Evolutionary conservation across 192 early-diverging fungal species (phyloP), one percentile per base, ranked within the genome.

Genomic region (Coemansia sp.): DNA sequence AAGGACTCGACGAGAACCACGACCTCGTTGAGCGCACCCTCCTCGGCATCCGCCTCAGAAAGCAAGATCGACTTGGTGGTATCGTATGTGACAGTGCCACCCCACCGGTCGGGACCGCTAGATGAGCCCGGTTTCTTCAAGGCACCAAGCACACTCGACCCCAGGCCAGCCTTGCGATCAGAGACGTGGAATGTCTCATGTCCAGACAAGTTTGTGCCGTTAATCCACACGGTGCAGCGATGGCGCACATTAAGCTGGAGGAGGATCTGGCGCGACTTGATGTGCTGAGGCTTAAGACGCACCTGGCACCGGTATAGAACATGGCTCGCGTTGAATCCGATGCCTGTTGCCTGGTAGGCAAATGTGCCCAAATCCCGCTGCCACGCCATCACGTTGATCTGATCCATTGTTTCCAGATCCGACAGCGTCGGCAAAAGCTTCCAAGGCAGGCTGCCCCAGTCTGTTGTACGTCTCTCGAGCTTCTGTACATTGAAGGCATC

Each of bases 171-270:
- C 34, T 63, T 55, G 12, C 85, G 64, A 6, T 88, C 39, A 43
- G 81, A 85, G 14, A 78, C 72, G 33, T 88, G 88, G 67, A 93
- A 92, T 0, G 91, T 92, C 61, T 89, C 90, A 65, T 95, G 92
- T 0, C 92, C 92, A 10, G 92, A 93, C 62, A 91, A 76, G 64
- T 91, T 87, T 34, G 83, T 57, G 0, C 87, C 87, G 73, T 95
- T 95, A 41, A 92, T 65, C 70, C 87, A 87, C 21, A 92, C 69
- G 0, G 89, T 90, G 60, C 83, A 85, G 38, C 92, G 82, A 76
- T 95, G 88, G 26, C 94, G 86, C 39, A 82, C 84, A 68, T 92
- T 93, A 36, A 94, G 63, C 51, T 81, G 78, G 24, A 95, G 73
- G 18, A 60, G 45, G 23, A 91, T 76, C 14, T 58, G 68, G 46